These are phyloP conservation scores for Hypoxylon subgilvum DNA, from an alignment of 495 filamentous ascomycete genomes.

Conservation along the genomic window DNA sequence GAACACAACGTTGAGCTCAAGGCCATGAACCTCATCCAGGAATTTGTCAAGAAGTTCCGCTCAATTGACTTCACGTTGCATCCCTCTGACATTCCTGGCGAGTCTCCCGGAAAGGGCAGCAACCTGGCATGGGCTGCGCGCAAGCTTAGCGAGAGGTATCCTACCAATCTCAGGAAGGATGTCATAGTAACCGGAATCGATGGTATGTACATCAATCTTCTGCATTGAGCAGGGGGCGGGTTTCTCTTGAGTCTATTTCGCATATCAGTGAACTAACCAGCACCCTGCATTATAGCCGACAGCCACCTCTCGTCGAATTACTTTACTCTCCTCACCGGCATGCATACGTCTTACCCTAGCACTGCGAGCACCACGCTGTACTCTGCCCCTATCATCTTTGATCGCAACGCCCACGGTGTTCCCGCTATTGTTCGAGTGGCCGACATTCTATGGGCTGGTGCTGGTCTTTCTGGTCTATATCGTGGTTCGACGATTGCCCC, in stretches of 20 bases:
- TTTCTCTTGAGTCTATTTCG: neutral
- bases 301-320: slow-evolving; percentile 70
- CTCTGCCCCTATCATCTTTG: slow-evolving; percentile 72
- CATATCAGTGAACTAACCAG: slow-evolving; percentile 32
- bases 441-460: slow-evolving; percentile 70
- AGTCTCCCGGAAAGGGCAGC: slow-evolving; percentile 71
- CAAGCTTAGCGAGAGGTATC: slow-evolving; percentile 63
- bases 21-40: slow-evolving; percentile 58
- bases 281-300: slow-evolving; percentile 57
- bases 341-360: slow-evolving; percentile 61
- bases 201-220: slow-evolving; percentile 52
- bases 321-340: slow-evolving; percentile 64
- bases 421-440: slow-evolving; percentile 71
- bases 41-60: slow-evolving; percentile 65
- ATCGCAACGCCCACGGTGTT: slow-evolving; percentile 70
- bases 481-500: slow-evolving; percentile 63
- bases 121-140: slow-evolving; percentile 70
- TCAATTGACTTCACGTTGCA: slow-evolving; percentile 67
- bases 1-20: slow-evolving; percentile 61
- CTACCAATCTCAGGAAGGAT: slow-evolving; percentile 56
- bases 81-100: slow-evolving; percentile 63
- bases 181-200: slow-evolving; percentile 74
- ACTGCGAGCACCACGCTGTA: slow-evolving; percentile 66
- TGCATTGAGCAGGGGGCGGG: too few relatives aligned
- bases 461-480: slow-evolving; percentile 70